Conservation (phyloP, 148 eudicot genomes). For the Talinum fruticosum region DNA sequence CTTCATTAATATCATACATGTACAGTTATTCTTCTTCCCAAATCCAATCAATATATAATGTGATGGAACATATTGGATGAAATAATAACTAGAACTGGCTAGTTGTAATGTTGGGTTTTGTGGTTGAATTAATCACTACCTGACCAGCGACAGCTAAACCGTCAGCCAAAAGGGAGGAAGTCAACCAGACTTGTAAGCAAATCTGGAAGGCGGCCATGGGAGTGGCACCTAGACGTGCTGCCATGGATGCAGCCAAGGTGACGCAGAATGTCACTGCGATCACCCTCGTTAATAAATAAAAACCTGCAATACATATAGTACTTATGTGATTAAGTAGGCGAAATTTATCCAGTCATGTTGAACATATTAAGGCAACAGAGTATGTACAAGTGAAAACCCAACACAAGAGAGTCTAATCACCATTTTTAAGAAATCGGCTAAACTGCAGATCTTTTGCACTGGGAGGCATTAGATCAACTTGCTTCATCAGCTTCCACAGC, state of each 20-base stretch:
- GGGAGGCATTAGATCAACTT: conserved; percentile 77
- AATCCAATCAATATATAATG: no score
- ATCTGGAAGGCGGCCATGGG: conserved; percentile 96
- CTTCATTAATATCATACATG: no score
- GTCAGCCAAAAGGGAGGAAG: conserved; percentile 94
- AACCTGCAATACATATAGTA: conserved; percentile 39
- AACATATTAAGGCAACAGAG: no score
- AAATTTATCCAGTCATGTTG: no score
- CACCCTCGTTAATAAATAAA: conserved; percentile 63
- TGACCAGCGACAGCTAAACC: conserved; percentile 98
- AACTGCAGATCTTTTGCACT: conserved; percentile 62
- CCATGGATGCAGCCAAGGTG: conserved; percentile 87
- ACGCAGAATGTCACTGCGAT: conserved; percentile 89
- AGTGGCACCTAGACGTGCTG: conserved; percentile 80
- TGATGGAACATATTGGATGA: no score
- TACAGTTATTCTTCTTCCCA: no score
- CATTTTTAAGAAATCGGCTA: conserved; percentile 78
- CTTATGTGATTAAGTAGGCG: background rate
- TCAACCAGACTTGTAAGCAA: conserved; percentile 93
- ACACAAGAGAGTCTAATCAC: conserved; percentile 25
- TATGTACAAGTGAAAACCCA: no score
- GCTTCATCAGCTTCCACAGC: conserved; percentile 54
- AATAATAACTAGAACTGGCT: no score
- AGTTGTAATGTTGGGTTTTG: background rate
- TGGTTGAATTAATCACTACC: conserved; percentile 34